Percentiles rank a stretch among this genome's conserved stretches.
Evolutionary conservation across 2,329 filamentous ascomycete genomes (phyloP).

Genomic region (Teratosphaeria nubilosa): DNA sequence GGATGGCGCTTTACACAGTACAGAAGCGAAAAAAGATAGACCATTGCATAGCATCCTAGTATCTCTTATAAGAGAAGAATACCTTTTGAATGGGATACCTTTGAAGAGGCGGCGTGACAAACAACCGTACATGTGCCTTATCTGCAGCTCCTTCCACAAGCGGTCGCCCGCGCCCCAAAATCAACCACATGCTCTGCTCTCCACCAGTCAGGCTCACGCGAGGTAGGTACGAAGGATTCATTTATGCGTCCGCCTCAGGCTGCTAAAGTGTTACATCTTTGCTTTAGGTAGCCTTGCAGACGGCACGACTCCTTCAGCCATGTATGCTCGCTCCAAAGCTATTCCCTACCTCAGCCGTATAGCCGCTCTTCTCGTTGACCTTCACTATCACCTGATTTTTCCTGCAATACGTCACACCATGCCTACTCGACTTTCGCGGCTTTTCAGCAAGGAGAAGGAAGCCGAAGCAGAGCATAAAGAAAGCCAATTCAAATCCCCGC

Average conservation of each 20-base stretch:
- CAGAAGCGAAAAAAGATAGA: no score
- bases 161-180: background rate
- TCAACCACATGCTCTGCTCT: background rate
- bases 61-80: no score
- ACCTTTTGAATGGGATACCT: no score
- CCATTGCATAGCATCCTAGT: no score
- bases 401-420: background rate
- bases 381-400: background rate
- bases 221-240: background rate
- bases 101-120: no score
- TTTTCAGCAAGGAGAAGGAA: constrained; percentile 16
- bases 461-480: constrained; percentile 11
- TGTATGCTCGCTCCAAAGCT: constrained; percentile 11
- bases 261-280: background rate
- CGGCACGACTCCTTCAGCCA: background rate
- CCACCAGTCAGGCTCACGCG: background rate
- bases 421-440: background rate
- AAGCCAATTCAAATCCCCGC: constrained; percentile 9
- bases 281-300: background rate
- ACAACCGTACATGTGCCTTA: background rate
- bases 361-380: background rate
- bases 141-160: background rate
- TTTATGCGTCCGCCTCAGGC: background rate
- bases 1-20: no score
- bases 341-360: background rate